phyloP scores from a whole-genome alignment of 371 early-diverging fungal species.

The Apophysomyces sp. region DNA sequence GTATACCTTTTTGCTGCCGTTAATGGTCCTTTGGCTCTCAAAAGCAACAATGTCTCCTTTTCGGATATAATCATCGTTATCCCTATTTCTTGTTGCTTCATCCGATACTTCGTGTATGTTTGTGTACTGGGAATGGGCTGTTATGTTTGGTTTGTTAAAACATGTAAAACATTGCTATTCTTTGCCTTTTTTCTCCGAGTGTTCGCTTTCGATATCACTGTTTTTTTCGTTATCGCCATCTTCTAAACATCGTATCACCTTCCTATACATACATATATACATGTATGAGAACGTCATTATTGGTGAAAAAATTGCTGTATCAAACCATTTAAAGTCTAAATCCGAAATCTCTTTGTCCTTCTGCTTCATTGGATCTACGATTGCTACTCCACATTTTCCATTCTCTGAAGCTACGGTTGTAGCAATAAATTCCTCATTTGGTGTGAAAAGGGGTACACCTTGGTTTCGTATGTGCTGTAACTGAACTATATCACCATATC shows the following conservation, averaged over 20 bases:
- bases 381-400: not conserved
- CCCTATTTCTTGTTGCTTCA: not conserved
- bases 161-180: not conserved
- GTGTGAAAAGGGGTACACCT: not conserved
- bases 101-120: not conserved
- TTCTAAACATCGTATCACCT: not conserved
- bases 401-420: not conserved
- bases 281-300: too few species aligned
- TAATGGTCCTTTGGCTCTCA: not conserved
- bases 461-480: not conserved
- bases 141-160: not conserved
- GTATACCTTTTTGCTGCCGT: not conserved
- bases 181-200: not conserved
- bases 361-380: too few species aligned
- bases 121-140: not conserved
- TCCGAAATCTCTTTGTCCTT: too few species aligned
- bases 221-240: not conserved
- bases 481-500: not conserved
- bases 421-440: not conserved
- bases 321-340: too few species aligned
- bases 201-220: not conserved
- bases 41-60: not conserved
- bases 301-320: not conserved
- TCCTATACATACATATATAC: not conserved
- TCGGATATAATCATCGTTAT: not conserved